A percentile compares a stretch with the other conserved stretches of the same genome.
These are phyloP conservation scores for Skeletonema menzelii DNA, from an alignment of 108 stramenopile species.

Conservation along the genomic window DNA sequence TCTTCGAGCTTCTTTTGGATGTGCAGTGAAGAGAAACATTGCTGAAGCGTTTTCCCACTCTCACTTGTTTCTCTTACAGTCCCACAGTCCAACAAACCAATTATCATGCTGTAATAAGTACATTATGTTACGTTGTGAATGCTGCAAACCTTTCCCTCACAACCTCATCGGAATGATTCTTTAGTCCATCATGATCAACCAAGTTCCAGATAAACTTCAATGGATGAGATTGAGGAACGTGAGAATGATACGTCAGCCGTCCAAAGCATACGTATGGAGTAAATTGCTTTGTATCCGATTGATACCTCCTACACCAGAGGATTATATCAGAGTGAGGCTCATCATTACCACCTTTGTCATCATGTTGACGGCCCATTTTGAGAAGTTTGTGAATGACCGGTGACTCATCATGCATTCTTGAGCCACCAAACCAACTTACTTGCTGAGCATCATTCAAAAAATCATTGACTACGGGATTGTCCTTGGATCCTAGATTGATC, in stretches of 20 bases:
- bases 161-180: slow-evolving; percentile 7
- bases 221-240: slow-evolving; percentile 57
- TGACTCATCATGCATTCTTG: slow-evolving; percentile 66
- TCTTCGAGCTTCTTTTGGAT: too few species aligned
- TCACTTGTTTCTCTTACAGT: too few species aligned
- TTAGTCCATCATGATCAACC: slow-evolving; percentile 58
- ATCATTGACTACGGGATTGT: slow-evolving; percentile 50
- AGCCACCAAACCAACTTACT: slow-evolving; percentile 84
- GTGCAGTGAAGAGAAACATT: not conserved
- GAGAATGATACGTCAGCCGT: slow-evolving; percentile 47
- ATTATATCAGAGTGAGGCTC: slow-evolving; percentile 45
- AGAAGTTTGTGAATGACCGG: slow-evolving; percentile 63
- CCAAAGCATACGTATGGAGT: slow-evolving; percentile 49
- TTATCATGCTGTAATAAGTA: too few species aligned
- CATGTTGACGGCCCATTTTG: slow-evolving; percentile 38
- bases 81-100: not conserved
- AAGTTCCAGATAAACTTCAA: slow-evolving; percentile 75
- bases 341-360: not conserved
- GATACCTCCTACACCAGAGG: slow-evolving; percentile 71
- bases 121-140: not conserved
- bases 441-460: slow-evolving; percentile 54
- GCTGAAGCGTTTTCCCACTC: too few species aligned
- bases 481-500: slow-evolving; percentile 60
- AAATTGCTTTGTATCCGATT: slow-evolving; percentile 32
- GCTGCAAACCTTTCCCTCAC: slow-evolving; percentile 8